A percentile compares a stretch with the other conserved stretches of the same genome.
Evolutionary conservation across 2,329 filamentous ascomycete species (phyloP).

Genomic region (Thielaviopsis musarum): DNA sequence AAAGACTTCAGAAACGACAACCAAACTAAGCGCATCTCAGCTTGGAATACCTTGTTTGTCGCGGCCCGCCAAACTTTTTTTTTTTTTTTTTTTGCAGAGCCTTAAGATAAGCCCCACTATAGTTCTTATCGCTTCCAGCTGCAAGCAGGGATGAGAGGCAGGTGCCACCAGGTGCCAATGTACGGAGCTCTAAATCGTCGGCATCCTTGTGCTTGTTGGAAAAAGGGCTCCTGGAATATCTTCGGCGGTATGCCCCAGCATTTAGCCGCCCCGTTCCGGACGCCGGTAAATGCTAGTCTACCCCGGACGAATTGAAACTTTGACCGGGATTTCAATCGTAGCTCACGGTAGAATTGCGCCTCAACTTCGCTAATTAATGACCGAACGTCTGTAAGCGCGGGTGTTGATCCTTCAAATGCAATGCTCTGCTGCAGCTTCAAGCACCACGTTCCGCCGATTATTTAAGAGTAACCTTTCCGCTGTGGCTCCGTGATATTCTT

Average conservation of each 20-base stretch:
- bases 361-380: not conserved
- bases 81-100: constrained; percentile 2
- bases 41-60: not conserved
- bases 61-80: constrained; percentile 6
- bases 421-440: too few relatives aligned
- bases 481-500: not conserved
- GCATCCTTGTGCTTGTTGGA: not conserved
- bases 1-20: not conserved
- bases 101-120: constrained; percentile 10
- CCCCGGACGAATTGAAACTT: not conserved
- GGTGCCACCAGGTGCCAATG: not conserved
- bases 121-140: constrained; percentile 1
- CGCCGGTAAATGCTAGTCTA: not conserved
- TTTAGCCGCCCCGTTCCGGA: not conserved
- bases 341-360: too few relatives aligned
- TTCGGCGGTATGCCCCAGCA: not conserved
- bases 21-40: not conserved
- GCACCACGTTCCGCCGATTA: too few relatives aligned
- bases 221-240: not conserved
- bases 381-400: not conserved
- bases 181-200: not conserved
- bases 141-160: not conserved
- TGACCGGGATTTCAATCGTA: not conserved
- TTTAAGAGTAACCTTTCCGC: too few relatives aligned
- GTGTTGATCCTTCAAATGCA: too few relatives aligned